Conservation (phyloP, 805 yeast genomes). For the Candida ascalaphidarum region DNA sequence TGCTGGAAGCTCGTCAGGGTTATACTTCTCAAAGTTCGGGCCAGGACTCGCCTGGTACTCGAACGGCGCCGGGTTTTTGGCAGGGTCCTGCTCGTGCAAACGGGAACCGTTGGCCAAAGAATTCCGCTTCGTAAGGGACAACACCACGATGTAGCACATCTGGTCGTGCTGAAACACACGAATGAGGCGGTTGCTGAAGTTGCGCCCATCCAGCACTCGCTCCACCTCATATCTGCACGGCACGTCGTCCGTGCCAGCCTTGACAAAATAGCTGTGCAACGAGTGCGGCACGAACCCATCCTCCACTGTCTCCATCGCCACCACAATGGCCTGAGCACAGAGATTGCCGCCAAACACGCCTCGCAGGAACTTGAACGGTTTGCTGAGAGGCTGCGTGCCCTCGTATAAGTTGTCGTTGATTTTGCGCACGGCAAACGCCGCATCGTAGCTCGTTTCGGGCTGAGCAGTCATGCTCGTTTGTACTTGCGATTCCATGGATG, state of each 20-base stretch:
- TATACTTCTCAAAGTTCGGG: constrained; percentile 21
- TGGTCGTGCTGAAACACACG: constrained; percentile 18
- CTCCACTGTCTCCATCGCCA: constrained; percentile 19
- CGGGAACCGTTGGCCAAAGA: no score
- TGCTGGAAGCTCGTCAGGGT: constrained; percentile 15
- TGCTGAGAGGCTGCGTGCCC: constrained; percentile 18
- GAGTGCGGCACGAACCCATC: constrained; percentile 27
- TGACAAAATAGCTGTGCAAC: constrained; percentile 22
- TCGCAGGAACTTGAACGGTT: constrained; percentile 16
- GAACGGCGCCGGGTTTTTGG: constrained; percentile 21
- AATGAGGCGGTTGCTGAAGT: constrained; percentile 24
- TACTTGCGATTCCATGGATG: no score
- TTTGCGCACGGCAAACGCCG: constrained; percentile 7
- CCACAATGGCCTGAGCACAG: constrained; percentile 27
- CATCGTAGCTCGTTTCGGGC: constrained; percentile 5
- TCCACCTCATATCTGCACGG: constrained; percentile 24
- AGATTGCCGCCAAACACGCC: constrained; percentile 28
- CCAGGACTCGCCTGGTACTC: constrained; percentile 25
- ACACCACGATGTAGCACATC: constrained; percentile 17
- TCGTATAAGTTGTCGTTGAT: constrained; percentile 8
- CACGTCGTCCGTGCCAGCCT: constrained; percentile 7
- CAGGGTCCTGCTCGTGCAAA: constrained; percentile 19
- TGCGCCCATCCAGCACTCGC: constrained; percentile 24
- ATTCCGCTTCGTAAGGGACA: constrained; percentile 27
- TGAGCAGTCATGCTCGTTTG: no score